Base-by-base conservation (phyloP, 2,329 filamentous ascomycete genomes). In the Hirsutella rhossiliensis region DNA sequence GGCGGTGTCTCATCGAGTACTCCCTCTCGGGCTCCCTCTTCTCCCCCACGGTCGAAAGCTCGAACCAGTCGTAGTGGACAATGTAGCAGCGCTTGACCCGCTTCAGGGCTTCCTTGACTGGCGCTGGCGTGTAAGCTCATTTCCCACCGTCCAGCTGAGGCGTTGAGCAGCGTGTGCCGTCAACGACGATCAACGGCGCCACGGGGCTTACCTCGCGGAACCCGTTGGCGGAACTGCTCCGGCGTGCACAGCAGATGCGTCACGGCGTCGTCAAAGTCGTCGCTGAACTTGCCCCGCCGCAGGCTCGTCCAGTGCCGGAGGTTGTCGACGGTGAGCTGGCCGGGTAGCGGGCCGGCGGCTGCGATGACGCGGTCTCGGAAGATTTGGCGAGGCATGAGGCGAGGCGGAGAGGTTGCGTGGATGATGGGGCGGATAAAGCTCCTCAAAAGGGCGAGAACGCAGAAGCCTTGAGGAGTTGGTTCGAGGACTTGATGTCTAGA, bases 171-270 rank as follows among this genome's bases (percentile, higher is more conserved):
- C n/a, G 23, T 11, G 23, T 17, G 30, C 11, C 5, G 38, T 19
- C 3, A 3, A 6, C 19, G 8, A 13, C n/a, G 5, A 13, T 6
- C 18, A 18, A 17, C 5, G n/a, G 11, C 7, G 18, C 6, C 11
- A 18, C 4, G 11, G 11, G n/a, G 48, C 45, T 27, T 55, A 67
- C 69, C 60, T 47, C 60, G 58, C 1, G 67, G 54, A 7, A 57
- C 54, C 28, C 49, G 60, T 18, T 67, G 61, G 48, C 73, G 71
- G 60, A 78, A 88, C 15, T 80, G 74, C 30, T 78, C 70, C 41
- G 73, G 66, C 0, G 76, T 78, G 43, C 78, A 76, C 19, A 95
- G 70, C 0, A 95, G 64, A 61, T 94, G 87, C 0, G 87, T 94
- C 11, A 82, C 76, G 0, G 65, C 54, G 0, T 67, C 57, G 23